A percentile compares a stretch with the other conserved stretches of the same genome.
These are phyloP conservation scores for Mariannaea sp. DNA, from an alignment of 2,329 filamentous ascomycete genomes.

Conservation along the genomic window DNA sequence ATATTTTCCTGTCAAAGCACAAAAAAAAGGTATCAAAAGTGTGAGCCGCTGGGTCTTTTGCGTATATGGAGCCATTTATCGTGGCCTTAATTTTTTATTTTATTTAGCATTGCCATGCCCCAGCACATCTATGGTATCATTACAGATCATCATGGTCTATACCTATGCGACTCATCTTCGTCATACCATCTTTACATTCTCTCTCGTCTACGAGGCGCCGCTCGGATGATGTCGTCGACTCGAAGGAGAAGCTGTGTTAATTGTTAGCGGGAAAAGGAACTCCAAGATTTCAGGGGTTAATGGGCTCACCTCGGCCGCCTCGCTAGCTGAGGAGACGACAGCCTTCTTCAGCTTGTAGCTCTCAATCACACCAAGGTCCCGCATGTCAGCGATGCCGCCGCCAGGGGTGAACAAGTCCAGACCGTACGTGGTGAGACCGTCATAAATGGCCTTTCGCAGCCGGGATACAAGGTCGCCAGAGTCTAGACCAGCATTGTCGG, in stretches of 20 bases:
- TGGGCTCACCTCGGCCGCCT: slow-evolving; percentile 85
- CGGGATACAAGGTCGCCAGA: slow-evolving; percentile 92
- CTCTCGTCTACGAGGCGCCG: slow-evolving; percentile 70
- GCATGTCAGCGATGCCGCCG: slow-evolving; percentile 93
- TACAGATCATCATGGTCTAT: slow-evolving; percentile 44
- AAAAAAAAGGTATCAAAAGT: no score
- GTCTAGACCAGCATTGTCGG: slow-evolving; percentile 96
- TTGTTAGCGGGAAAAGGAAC: background rate
- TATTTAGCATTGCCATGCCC: slow-evolving; percentile 37
- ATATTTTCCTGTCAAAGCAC: no score
- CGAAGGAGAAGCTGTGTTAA: slow-evolving; percentile 75
- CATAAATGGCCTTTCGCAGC: slow-evolving; percentile 91
- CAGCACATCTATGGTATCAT: slow-evolving; percentile 46
- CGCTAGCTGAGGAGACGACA: slow-evolving; percentile 94
- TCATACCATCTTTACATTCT: slow-evolving; percentile 42
- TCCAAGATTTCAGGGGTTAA: background rate
- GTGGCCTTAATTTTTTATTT: slow-evolving; percentile 29
- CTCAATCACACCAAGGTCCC: slow-evolving; percentile 92
- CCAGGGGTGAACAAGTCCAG: slow-evolving; percentile 88
- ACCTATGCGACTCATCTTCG: slow-evolving; percentile 34
- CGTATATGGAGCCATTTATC: slow-evolving; percentile 20
- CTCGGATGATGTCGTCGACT: slow-evolving; percentile 97
- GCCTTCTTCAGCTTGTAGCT: slow-evolving; percentile 98
- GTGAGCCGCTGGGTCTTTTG: background rate
- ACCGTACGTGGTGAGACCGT: slow-evolving; percentile 89